Evolutionary conservation across 2,329 filamentous ascomycete genomes (phyloP), one percentile per base, ranked within the genome.

Genomic region (Colletotrichum melonis): DNA sequence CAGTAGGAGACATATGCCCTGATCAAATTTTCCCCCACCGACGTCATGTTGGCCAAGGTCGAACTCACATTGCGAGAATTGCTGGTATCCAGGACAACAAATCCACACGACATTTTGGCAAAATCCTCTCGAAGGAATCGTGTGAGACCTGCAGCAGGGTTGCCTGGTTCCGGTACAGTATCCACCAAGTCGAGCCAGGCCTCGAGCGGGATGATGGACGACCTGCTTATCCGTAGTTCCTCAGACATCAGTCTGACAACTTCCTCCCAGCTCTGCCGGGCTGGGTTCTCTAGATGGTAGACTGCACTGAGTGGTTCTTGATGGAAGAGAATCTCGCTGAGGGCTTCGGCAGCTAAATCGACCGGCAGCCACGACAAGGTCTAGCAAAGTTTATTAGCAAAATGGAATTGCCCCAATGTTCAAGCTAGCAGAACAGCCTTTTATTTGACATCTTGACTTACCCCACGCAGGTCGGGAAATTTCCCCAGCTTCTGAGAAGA

Each of bases 331-430:
- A 72, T 67, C 14, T 77, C 75, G 16, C 72, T 67, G 55, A 76
- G 54, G n/a, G 74, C 69, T 12, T 69, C 38, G 8, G 75, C 72
- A 5, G 76, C 75, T 35, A 76, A 75, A 58, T 76, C 71, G 26
- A 75, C 69, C 9, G 76, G 73, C 64, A 76, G 69, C 76, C 75
- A 75, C 16, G 74, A 76, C 35, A 74, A 52, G 11, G 74, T 72
- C 75, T 77, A 60, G 38, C 12, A 46, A 38, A 35, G 19, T 24
- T 70, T 42, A 42, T 74, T 54, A 72, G 59, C 49, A 32, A 16
- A 5, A 42, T 42, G 38, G 14, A 42, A 42, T 42, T 16, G 7
- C 38, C 38, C 38, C 38, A 14, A 42, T 16, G 5, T 42, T 42
- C 14, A 42, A 42, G 38, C 38, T 14, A 42, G 14, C 38, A 42